Conservation (phyloP, 176 grass and related monocot genomes). For the Elaeis guineensis region DNA sequence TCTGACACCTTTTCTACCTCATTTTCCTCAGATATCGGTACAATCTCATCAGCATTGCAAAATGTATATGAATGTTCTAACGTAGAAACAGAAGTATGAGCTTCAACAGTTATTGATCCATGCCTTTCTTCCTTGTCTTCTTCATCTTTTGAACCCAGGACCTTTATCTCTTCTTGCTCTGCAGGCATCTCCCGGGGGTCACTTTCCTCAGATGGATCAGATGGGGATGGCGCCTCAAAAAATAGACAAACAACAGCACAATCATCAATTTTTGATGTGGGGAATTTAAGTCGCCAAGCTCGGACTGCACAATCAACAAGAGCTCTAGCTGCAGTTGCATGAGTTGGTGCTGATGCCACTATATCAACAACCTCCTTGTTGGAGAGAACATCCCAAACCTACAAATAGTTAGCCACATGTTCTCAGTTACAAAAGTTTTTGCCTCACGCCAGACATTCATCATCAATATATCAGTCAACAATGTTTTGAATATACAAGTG, state of each 20-base stretch:
- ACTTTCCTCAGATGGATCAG: conserved; percentile 21
- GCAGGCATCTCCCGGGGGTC: conserved; percentile 15
- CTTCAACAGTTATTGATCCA: conserved; percentile 20
- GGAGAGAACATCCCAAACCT: conserved; percentile 98
- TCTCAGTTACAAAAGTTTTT: too few relatives aligned
- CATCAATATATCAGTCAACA: too few relatives aligned
- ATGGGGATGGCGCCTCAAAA: conserved; percentile 40
- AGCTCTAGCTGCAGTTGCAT: conserved; percentile 60
- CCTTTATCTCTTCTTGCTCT: conserved; percentile 24
- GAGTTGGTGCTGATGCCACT: conserved; percentile 65
- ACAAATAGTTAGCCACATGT: not conserved
- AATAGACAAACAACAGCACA: conserved; percentile 92
- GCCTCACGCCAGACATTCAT: too few relatives aligned
- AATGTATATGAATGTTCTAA: conserved; percentile 43
- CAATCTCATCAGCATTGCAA: conserved; percentile 45
- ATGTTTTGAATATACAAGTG: too few relatives aligned
- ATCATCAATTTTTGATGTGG: conserved; percentile 91
- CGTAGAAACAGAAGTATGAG: conserved; percentile 26
- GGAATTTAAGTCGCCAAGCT: conserved; percentile 92
- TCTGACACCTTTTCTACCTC: conserved; percentile 25
- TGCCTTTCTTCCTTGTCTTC: conserved; percentile 22
- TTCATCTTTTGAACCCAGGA: conserved; percentile 8
- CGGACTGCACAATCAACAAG: conserved; percentile 84
- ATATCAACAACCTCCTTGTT: conserved; percentile 95
- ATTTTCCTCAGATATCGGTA: conserved; percentile 32